These are phyloP conservation scores for Ophioceras dolichostomum DNA, from an alignment of 2,329 filamentous ascomycete species.

Conservation along the genomic window DNA sequence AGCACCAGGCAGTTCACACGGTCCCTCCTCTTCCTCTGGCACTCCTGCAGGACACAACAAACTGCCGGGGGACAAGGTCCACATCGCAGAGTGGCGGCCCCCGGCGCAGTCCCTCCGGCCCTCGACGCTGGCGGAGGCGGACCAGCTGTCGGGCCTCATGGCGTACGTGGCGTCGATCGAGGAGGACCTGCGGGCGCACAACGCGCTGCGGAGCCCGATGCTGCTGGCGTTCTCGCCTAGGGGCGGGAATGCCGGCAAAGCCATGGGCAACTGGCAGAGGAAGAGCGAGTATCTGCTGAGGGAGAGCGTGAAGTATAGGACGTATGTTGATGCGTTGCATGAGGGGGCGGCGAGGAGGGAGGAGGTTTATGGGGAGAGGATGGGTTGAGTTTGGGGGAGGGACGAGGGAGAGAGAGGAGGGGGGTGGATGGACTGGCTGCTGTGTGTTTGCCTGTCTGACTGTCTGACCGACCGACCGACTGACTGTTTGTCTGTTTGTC, in stretches of 20 bases:
- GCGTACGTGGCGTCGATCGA: conserved; percentile 79
- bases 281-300: conserved; percentile 85
- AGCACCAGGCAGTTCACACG: neutral
- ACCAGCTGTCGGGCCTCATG: conserved; percentile 65
- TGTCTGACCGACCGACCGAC: neutral
- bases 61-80: conserved; percentile 72
- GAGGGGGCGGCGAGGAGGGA: conserved; percentile 58
- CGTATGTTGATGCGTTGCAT: conserved; percentile 78
- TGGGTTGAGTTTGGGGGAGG: no score
- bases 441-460: neutral
- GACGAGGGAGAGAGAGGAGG: neutral
- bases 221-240: conserved; percentile 79
- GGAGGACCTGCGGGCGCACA: conserved; percentile 74
- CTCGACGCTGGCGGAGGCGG: conserved; percentile 62
- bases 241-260: conserved; percentile 66
- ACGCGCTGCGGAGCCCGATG: conserved; percentile 78
- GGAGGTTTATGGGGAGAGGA: conserved; percentile 54
- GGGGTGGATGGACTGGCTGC: no score
- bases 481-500: neutral
- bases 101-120: conserved; percentile 85
- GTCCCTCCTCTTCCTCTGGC: neutral
- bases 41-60: conserved; percentile 22
- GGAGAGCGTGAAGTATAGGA: conserved; percentile 94
- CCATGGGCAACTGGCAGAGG: conserved; percentile 94
- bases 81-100: conserved; percentile 79